Evolutionary conservation across 306 rosid species (phyloP).

Genomic region (Castanopsis chinensis): DNA sequence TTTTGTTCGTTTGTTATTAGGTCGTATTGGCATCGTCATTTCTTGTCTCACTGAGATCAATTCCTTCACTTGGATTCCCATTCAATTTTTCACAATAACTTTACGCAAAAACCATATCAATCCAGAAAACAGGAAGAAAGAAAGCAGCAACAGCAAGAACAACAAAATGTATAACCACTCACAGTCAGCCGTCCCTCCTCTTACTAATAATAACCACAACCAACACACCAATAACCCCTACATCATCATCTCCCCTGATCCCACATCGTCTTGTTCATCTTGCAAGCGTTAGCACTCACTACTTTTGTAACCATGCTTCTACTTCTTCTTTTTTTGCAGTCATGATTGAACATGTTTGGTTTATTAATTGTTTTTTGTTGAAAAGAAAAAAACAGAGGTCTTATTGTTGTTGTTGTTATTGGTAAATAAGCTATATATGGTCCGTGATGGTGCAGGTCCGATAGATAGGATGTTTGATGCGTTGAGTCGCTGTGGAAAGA

Average conservation of each 20-base stretch:
- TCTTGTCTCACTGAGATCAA: background rate
- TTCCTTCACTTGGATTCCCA: background rate
- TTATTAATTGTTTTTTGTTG: background rate
- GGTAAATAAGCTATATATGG: background rate
- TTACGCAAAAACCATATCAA: background rate
- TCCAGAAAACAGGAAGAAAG: background rate
- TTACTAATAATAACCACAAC: conserved; percentile 3
- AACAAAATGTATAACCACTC: conserved; percentile 26
- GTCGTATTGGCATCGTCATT: background rate
- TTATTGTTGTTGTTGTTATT: background rate
- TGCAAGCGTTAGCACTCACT: conserved; percentile 39
- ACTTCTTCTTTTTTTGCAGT: background rate
- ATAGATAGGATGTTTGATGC: conserved; percentile 30
- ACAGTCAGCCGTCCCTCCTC: conserved; percentile 21
- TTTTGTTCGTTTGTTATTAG: background rate
- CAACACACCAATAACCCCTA: conserved; percentile 36
- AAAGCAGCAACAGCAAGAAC: background rate
- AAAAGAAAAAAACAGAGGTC: no score
- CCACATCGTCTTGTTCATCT: conserved; percentile 26
- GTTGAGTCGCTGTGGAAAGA: conserved; percentile 46
- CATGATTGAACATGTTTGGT: background rate
- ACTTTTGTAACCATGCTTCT: background rate
- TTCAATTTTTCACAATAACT: background rate
- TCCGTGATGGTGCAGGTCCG: conserved; percentile 34
- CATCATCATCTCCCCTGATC: conserved; percentile 30